Percentiles rank a stretch among this genome's conserved stretches.
Conservation (phyloP, 1,139 yeast species). For the Nakaseomyces uthaithaninus region DNA sequence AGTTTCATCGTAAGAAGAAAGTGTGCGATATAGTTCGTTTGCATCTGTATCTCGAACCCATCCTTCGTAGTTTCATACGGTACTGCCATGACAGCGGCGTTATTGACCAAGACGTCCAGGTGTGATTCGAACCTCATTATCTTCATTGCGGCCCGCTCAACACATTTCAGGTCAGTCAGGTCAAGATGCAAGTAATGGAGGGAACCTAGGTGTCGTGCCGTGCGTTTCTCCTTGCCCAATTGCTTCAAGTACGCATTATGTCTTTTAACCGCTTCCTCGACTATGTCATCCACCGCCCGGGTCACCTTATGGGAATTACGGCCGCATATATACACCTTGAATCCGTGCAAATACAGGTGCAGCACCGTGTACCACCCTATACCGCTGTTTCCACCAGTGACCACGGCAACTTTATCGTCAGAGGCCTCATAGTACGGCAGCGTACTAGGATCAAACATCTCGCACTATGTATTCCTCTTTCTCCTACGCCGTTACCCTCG, state of each 20-base stretch:
- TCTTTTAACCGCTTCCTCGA: slow-evolving; percentile 42
- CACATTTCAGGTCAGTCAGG: slow-evolving; percentile 49
- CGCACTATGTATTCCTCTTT: too few species aligned
- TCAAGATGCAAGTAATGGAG: slow-evolving; percentile 55
- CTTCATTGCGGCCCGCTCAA: slow-evolving; percentile 46
- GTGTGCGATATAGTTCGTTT: slow-evolving; percentile 72
- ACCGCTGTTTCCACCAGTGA: slow-evolving; percentile 78
- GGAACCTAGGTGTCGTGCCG: slow-evolving; percentile 43
- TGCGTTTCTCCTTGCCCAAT: slow-evolving; percentile 7
- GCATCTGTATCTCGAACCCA: slow-evolving; percentile 72
- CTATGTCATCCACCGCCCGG: slow-evolving; percentile 48
- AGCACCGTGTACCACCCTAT: slow-evolving; percentile 71
- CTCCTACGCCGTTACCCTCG: too few species aligned
- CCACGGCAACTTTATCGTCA: slow-evolving; percentile 53
- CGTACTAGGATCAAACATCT: slow-evolving; percentile 4
- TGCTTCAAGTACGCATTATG: slow-evolving; percentile 5
- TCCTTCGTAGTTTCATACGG: slow-evolving; percentile 60
- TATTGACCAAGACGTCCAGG: slow-evolving; percentile 60
- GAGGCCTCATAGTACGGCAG: slow-evolving; percentile 34
- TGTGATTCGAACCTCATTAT: slow-evolving; percentile 44
- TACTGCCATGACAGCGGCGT: slow-evolving; percentile 77
- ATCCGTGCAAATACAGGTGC: slow-evolving; percentile 74
- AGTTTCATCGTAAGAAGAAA: slow-evolving; percentile 59
- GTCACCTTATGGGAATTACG: slow-evolving; percentile 49
- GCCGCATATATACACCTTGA: slow-evolving; percentile 64